Base-by-base conservation (phyloP, 2,329 filamentous ascomycete genomes). In the Verticillium nubilum region DNA sequence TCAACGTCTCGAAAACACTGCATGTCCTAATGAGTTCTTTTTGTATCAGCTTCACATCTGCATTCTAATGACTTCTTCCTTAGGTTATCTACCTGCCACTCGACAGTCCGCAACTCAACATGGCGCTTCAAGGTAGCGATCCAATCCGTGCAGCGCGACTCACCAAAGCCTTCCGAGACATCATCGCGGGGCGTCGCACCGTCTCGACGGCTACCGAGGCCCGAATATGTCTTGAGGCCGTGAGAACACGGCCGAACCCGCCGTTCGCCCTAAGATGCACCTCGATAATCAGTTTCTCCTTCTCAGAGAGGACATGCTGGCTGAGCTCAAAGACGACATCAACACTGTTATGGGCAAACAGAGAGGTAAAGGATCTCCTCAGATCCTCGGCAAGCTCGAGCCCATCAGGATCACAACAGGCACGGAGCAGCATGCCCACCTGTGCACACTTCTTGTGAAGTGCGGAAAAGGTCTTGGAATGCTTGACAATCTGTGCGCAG, bases 211-310 rank as follows among this genome's bases (percentile, higher is more conserved):
- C 57, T 12, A 54, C 59, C 4, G 65, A 67, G 15, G 70, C 70
- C 1, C 64, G 63, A 7, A 57, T 70, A 7, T 74, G 71, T 29
- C 47, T 72, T 1, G 63, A 71, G 29, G 68, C 68, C 2, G 60
- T 63, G 5, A 64, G 62, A 5, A 37, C 54, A 2, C 60, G 65
- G 61, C 70, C 0, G 59, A 73, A 1, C 31, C 67, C 13, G 60
- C 73, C 1, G 64, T 69, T 0, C 78, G 84, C 1, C 69, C 79
- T 0, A 71, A 71, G 0, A 70, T 74, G 0, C 86, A 91, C 67
- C 70, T 90, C 0, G 89, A 90, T 65, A 90, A 88, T 66, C 86
- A 91, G 57, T 93, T 89, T 63, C 86, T 89, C 0, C 78, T 92
- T 0, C 74, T 91, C 0, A 76, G 89, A 2, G 88, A 92, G 64